These are phyloP conservation scores for Polytrichum commune DNA, from an alignment of 225 moss, liverwort and hornwort species.

Conservation along the genomic window DNA sequence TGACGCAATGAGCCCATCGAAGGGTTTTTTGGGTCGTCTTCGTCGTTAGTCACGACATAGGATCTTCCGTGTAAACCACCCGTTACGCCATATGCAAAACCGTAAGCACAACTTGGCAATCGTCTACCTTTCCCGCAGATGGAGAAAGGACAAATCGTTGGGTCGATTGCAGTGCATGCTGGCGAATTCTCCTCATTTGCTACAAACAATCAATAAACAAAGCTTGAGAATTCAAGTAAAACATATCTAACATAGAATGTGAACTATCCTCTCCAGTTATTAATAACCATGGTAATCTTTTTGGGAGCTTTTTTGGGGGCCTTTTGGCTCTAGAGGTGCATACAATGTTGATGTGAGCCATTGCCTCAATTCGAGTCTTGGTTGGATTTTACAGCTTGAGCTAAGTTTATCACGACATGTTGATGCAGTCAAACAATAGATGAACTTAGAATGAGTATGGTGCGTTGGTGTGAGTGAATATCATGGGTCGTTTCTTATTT, in stretches of 20 bases:
- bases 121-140: conserved; percentile 60
- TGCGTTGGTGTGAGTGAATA: neutral
- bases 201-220: neutral
- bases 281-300: neutral
- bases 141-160: conserved; percentile 75
- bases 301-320: neutral
- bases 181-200: conserved; percentile 1
- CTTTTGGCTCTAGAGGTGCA: neutral
- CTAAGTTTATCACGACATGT: no score
- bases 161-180: conserved; percentile 26
- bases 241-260: no score
- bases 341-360: neutral
- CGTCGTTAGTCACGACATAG: conserved; percentile 48
- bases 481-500: neutral
- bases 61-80: conserved; percentile 64
- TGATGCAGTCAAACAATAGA: no score
- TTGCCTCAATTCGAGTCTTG: neutral
- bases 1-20: conserved; percentile 53
- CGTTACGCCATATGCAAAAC: conserved; percentile 65
- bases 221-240: no score
- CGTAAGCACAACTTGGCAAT: conserved; percentile 54
- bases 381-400: no score
- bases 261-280: neutral
- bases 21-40: conserved; percentile 59
- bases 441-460: no score